phyloP scores from a whole-genome alignment of 495 filamentous ascomycete genomes.

The Emericellopsis terricola region DNA sequence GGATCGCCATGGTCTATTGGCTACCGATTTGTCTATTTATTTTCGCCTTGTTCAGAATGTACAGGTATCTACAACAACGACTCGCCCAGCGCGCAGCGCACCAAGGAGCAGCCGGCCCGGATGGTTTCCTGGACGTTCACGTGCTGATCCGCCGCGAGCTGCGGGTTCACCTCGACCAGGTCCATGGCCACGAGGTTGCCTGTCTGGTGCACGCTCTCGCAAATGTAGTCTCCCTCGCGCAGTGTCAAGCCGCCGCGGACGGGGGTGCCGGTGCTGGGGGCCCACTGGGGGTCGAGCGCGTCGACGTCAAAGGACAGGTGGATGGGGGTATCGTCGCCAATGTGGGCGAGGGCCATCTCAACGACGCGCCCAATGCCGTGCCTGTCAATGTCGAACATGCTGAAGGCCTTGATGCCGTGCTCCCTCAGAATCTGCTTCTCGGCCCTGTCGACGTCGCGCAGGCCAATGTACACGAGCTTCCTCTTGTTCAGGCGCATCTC shows the following conservation, averaged over 20 bases:
- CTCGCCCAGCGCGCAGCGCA: constrained; percentile 83
- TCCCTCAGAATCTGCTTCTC: constrained; percentile 85
- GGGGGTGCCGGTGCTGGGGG: constrained; percentile 87
- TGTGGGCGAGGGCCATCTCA: constrained; percentile 91
- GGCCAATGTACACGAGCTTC: constrained; percentile 93
- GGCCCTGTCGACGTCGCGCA: constrained; percentile 77
- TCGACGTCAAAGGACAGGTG: constrained; percentile 97
- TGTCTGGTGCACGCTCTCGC: constrained; percentile 86
- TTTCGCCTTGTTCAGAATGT: too few relatives aligned
- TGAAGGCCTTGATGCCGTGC: constrained; percentile 84
- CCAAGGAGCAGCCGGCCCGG: constrained; percentile 72
- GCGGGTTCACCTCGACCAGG: constrained; percentile 91
- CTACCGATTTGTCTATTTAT: too few relatives aligned
- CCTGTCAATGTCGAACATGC: constrained; percentile 96
- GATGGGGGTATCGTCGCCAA: constrained; percentile 84
- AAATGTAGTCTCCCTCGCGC: constrained; percentile 94
- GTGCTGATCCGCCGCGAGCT: constrained; percentile 41
- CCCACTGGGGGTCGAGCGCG: constrained; percentile 88
- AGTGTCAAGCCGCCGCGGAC: constrained; percentile 92
- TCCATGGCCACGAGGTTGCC: constrained; percentile 85
- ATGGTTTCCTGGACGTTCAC: constrained; percentile 75
- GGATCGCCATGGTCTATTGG: too few relatives aligned
- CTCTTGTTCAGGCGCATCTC: constrained; percentile 39
- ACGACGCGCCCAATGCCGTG: constrained; percentile 91
- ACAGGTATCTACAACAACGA: constrained; percentile 56